phyloP scores from a whole-genome alignment of 441 rosid species.

The Omphalea diandra region DNA sequence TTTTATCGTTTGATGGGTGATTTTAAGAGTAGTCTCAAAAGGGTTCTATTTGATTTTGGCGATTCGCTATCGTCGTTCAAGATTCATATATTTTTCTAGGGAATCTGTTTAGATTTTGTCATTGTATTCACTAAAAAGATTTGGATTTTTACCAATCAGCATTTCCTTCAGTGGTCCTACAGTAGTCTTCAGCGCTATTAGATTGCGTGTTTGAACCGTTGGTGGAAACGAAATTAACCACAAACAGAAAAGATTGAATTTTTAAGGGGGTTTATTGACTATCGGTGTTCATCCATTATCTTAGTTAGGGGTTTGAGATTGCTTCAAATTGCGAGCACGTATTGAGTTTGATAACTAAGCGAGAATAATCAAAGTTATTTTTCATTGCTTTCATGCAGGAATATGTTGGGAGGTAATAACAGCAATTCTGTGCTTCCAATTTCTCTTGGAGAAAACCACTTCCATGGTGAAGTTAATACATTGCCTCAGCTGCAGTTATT shows the following conservation, averaged over 20 bases:
- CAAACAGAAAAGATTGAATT: neutral
- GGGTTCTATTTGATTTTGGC: neutral
- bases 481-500: conserved; percentile 60
- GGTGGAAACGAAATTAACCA: too few species aligned
- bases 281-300: neutral
- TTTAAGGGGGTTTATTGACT: neutral
- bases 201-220: too few species aligned
- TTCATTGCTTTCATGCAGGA: conserved; percentile 28
- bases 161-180: too few species aligned
- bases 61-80: neutral
- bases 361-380: neutral
- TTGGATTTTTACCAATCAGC: too few species aligned
- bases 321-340: neutral
- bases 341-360: neutral
- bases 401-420: conserved; percentile 62
- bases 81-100: neutral
- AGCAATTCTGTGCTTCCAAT: conserved; percentile 43
- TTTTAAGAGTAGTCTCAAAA: neutral
- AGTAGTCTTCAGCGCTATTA: too few species aligned
- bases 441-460: conserved; percentile 44
- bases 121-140: neutral
- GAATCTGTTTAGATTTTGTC: neutral
- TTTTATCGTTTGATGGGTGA: neutral
- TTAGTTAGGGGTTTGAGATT: neutral
- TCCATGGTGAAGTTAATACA: conserved; percentile 48